Base-by-base conservation (phyloP, 495 filamentous ascomycete genomes). In the Symbiotaphrina buchneri region DNA sequence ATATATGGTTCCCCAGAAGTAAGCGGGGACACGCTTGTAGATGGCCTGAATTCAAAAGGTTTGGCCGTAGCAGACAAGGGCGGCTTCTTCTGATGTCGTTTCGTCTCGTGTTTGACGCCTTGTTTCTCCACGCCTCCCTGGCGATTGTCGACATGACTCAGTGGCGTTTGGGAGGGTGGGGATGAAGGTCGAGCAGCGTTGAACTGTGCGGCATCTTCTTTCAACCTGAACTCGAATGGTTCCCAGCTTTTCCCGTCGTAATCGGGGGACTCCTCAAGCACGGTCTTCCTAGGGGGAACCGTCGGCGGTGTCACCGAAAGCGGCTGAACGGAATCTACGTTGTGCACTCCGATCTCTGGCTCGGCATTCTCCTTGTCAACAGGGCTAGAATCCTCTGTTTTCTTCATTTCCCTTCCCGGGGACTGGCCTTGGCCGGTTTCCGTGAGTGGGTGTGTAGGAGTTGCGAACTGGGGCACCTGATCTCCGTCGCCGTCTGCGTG, bases 381-480 rank as follows among this genome's bases (percentile, higher is more conserved):
- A 11, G 56, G 53, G 4, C 47, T 35, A 6, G 39, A 23, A 11
- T 51, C 41, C 5, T 46, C 29, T 25, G 35, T 7, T 14, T 23
- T 19, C 10, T 23, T 19, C 4, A 22, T 10, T 5, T 32, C 32
- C 14, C 21, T 28, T 34, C 28, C 32, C n/a, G 25, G 11, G 6
- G 5, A 21, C 32, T 56, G 49, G 11, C 43, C 47, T 14, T 59
- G 53, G 19, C 40, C 37, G 4, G 48, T 44, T 34, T 70, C 63
- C 4, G 52, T 5, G 13, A 20, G 32, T 23, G 32, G 26, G 16
- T 14, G 51, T 10, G 55, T 56, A n/a, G 70, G 61, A 13, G 61
- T 60, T 25, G 76, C 78, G 47, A 81, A 82, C 28, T 61, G 55
- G 13, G 73, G 71, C 8, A 82, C 70, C 19, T 68, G 58, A 42